Conservation (phyloP, 2,329 filamentous ascomycete genomes). For the Knufia petricola region DNA sequence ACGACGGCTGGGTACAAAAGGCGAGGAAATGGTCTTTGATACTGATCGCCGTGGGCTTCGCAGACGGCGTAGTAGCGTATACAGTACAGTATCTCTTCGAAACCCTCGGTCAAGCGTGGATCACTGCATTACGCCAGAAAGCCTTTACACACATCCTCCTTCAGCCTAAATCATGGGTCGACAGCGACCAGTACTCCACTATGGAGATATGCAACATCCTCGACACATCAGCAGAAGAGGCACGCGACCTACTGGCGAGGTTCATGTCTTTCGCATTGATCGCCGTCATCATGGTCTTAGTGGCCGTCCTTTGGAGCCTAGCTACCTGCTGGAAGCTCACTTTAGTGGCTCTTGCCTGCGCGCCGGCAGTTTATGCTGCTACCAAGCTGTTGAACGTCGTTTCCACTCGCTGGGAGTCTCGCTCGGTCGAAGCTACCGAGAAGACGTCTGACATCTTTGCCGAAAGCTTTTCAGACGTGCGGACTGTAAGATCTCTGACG, state of each 20-base stretch:
- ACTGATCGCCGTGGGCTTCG: conserved; percentile 57
- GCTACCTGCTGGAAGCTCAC: conserved; percentile 69
- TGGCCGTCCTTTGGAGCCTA: conserved; percentile 67
- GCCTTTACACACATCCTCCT: conserved; percentile 61
- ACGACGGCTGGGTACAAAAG: conserved; percentile 37
- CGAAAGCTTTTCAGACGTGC: conserved; percentile 70
- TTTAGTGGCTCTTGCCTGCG: conserved; percentile 60
- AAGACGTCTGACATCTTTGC: conserved; percentile 53
- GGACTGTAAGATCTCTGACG: conserved; percentile 64
- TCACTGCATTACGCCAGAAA: conserved; percentile 58
- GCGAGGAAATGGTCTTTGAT: conserved; percentile 59
- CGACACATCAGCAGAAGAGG: conserved; percentile 76
- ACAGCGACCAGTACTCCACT: conserved; percentile 55
- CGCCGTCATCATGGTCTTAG: conserved; percentile 54
- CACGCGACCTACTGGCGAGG: conserved; percentile 69
- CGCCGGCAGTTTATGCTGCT: conserved; percentile 57
- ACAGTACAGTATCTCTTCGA: conserved; percentile 64
- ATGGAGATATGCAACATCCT: conserved; percentile 59
- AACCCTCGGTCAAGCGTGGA: conserved; percentile 63
- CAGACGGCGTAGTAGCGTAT: conserved; percentile 58
- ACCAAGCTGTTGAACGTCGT: conserved; percentile 57
- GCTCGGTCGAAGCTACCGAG: conserved; percentile 55
- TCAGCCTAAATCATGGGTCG: conserved; percentile 73
- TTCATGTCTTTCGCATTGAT: conserved; percentile 64
- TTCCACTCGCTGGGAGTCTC: conserved; percentile 62